Percentiles rank a stretch among this genome's conserved stretches.
These are phyloP conservation scores for Cystobasidium sp. DNA, from an alignment of 1,284 basidiomycete genomes.

Conservation along the genomic window DNA sequence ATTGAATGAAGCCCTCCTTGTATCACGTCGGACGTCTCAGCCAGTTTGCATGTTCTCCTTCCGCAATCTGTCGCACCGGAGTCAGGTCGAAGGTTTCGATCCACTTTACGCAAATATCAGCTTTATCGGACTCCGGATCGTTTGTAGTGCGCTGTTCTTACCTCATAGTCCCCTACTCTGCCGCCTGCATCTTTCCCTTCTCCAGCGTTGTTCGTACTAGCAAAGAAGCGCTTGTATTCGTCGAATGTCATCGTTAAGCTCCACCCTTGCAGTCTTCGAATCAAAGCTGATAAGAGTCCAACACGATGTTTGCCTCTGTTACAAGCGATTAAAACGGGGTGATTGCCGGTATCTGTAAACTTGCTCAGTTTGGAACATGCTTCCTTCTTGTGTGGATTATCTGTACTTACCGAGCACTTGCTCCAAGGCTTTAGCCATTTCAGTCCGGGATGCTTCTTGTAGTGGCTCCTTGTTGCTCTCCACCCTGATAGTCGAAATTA, in stretches of 20 bases:
- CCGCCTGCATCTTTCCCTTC: conserved; percentile 25
- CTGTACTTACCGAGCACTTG: conserved; percentile 26
- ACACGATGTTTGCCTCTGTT: conserved; percentile 33
- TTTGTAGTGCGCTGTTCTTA: not conserved
- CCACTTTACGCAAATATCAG: conserved; percentile 10
- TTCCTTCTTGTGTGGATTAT: no score
- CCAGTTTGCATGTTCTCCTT: not conserved
- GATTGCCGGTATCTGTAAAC: conserved; percentile 1
- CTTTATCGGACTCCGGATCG: not conserved
- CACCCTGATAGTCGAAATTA: conserved; percentile 5
- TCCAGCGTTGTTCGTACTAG: conserved; percentile 24
- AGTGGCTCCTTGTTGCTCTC: conserved; percentile 41
- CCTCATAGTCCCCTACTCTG: conserved; percentile 37
- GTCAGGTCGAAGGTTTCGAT: conserved; percentile 42
- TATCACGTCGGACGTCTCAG: not conserved
- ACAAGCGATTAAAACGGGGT: conserved; percentile 27
- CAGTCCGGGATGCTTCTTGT: conserved; percentile 5
- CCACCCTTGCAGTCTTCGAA: conserved; percentile 33
- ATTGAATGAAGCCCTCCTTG: no score
- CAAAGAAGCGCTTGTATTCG: conserved; percentile 44
- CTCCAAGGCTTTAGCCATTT: conserved; percentile 35
- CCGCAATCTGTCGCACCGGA: not conserved
- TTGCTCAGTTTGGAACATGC: not conserved
- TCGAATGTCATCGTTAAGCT: conserved; percentile 37
- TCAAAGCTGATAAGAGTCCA: conserved; percentile 34